Conservation (phyloP, 805 yeast species). For the Huiozyma naganishii region DNA sequence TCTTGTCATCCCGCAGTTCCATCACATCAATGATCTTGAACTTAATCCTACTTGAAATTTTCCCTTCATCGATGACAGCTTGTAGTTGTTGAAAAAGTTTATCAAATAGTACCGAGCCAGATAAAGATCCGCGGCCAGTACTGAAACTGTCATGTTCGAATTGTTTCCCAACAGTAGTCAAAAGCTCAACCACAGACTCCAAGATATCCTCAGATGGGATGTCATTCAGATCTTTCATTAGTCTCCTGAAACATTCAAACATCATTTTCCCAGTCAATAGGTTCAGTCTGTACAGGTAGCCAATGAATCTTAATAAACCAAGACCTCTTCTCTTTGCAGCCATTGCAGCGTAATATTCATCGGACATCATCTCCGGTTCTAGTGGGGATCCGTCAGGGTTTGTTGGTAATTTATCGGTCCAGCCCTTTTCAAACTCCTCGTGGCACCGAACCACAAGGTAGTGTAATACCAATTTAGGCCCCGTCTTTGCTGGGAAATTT, state of each 20-base stretch:
- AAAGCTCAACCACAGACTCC: constrained; percentile 77
- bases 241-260: constrained; percentile 55
- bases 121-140: constrained; percentile 25
- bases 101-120: constrained; percentile 42
- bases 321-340: constrained; percentile 96
- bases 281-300: constrained; percentile 74
- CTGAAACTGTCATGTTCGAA: constrained; percentile 37
- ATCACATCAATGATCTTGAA: constrained; percentile 82
- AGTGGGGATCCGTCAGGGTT: constrained; percentile 71
- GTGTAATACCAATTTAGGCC: constrained; percentile 69
- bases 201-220: constrained; percentile 82
- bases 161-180: constrained; percentile 75
- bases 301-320: constrained; percentile 91
- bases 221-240: constrained; percentile 40
- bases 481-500: constrained; percentile 39
- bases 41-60: constrained; percentile 65
- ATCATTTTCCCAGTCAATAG: constrained; percentile 70
- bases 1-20: constrained; percentile 54
- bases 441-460: constrained; percentile 81
- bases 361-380: constrained; percentile 83
- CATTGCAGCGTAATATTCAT: constrained; percentile 80
- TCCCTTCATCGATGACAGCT: constrained; percentile 40
- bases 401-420: constrained; percentile 77
- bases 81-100: constrained; percentile 47
- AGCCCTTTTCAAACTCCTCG: constrained; percentile 86